Evolutionary conservation across 345 rosid genomes (phyloP), one percentile per base, ranked within the genome.

Genomic region (Sisymbrium irio): DNA sequence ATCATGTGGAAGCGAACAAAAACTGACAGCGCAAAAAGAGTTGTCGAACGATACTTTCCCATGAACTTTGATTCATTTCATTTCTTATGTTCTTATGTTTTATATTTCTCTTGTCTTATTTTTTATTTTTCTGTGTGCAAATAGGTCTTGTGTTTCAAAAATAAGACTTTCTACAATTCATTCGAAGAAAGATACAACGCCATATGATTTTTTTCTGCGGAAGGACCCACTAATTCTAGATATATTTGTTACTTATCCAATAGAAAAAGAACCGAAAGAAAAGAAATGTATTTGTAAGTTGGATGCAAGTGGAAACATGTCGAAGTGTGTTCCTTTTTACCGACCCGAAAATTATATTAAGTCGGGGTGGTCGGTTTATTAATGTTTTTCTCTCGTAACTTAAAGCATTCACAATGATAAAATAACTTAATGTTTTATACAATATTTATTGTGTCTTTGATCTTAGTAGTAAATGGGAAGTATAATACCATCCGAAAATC

Each of bases 311-410:
- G 71, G 71, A 63, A 63, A 63, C 67, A 77, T 77, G 76, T 77
- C 80, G 42, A 77, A 70, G 12, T 77, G 66, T 64, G 71, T 47
- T 69, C 61, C 80, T 70, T 77, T 71, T 77, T 14, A 77, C 80
- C 71, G 80, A 70, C 76, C 80, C 42, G 28, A 63, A 13, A 70
- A 71, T 22, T 44, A 62, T 69, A 49, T 17, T 20, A 53, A 69
- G 70, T 53, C 27, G 56, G 17, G 32, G 17, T 68, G 73, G 79
- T 76, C 68, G 73, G 67, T 59, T 30, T 74, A 53, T 75, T n/a
- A 33, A 39, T 66, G 37, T 58, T 66, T 66, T 66, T 36, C 27
- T 40, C 13, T 19, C 14, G 5, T 4, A n/a, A 37, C 50, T 9
- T 37, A 28, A 7, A 46, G 59, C 14, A 45, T 30, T 65, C 9